Evolutionary conservation across 129 eudicot genomes (phyloP), one percentile per base, ranked within the genome.

Genomic region (Silybum marianum): DNA sequence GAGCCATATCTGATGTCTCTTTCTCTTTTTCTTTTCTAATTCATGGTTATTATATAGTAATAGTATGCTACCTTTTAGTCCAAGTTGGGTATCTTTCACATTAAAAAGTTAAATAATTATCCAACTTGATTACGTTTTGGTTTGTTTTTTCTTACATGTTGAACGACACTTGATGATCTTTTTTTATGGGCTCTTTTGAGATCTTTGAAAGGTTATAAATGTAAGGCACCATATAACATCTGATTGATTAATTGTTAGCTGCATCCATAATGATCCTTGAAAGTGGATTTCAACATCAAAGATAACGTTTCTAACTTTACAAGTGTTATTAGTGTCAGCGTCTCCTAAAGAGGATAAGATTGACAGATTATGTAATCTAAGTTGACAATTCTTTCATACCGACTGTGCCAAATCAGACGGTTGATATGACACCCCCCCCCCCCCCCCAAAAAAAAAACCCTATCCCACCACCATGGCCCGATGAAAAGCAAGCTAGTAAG

Each of bases 231-330:
- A 66, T 66, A 44, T 19, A 76, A 54, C 79, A 86, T 82, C 71
- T 38, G 25, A 24, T 78, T 70, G 86, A 71, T 70, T 81, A 42
- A 28, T 28, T 28, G 30, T 23, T 36, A 14, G 58, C 44, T 71
- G 36, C 79, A 25, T 46, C 51, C 65, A 9, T 63, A 26, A 36
- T 76, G 82, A 36, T 34, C 80, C 74, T 82, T 75, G 63, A 75
- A 75, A 82, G 81, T 85, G 85, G 78, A 80, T 80, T 79, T 83
- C 66, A 71, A 76, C 88, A 89, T 89, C 89, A 73, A 77, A 84
- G 80, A 83, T 85, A 60, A 76, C 83, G 39, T 82, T 82, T 75
- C 28, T 34, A 44, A 39, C 75, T 39, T 71, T 75, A 10, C 67
- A 25, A 65, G 72, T 39, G 54, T 42, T 88, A 38, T 39, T 72